Evolutionary conservation across 306 rosid genomes (phyloP), one percentile per base, ranked within the genome.

Genomic region (Inga oerstediana): DNA sequence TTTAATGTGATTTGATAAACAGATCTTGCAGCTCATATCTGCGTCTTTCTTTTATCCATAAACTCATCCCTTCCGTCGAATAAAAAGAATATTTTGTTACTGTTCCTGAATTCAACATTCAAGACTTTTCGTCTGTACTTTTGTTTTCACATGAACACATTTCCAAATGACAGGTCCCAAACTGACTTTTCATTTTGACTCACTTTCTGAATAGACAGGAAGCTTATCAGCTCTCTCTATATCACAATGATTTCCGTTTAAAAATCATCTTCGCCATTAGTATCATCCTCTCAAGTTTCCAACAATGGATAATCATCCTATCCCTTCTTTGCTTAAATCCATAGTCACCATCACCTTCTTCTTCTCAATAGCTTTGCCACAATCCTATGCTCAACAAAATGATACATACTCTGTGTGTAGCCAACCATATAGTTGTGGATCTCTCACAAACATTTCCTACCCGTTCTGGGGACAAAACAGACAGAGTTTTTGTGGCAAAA

Each of bases 391-490:
- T 8, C 77, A 68, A 70, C 39, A 88, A 69, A 17, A 67, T 22
- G 61, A 41, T 17, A 77, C 51, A n/a, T 15, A 43, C 24, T 15
- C 0, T 16, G 20, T 51, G 5, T 92, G 96, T 80, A 4, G 12
- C 19, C 39, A 6, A 13, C 14, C 79, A 14, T 90, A 81, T 86
- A 73, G 13, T 39, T 90, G 97, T 45, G 98, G 89, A 16, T 64
- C 0, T 8, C 6, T 86, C 61, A 45, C 17, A 34, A 43, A 78
- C 86, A 80, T 90, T 43, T 85, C 72, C 32, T 88, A 88, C 71
- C 88, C 90, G 56, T 88, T 88, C 74, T 88, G 90, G 90, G 88
- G 88, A 67, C 54, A 54, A 34, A 73, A 13, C 1, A 62, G 87
- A 67, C 77, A 81, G 12, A 74, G 61, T 73, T 88, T 30, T 1